These are phyloP conservation scores for Populus hybrid DNA, from an alignment of 441 rosid genomes.

Conservation along the genomic window DNA sequence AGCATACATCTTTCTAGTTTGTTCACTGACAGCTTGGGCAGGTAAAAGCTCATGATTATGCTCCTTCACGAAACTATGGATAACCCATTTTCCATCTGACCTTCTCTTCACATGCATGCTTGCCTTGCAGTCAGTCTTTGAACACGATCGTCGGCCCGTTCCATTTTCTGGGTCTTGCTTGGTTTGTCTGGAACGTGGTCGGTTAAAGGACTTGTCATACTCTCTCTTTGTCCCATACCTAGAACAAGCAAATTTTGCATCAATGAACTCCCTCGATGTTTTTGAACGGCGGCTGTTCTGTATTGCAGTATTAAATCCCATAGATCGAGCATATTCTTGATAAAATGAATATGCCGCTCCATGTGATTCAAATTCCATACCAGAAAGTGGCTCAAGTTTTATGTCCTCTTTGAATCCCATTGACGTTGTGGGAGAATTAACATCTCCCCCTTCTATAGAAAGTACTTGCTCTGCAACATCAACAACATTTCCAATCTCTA, in stretches of 20 bases:
- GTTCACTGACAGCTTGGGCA: conserved; percentile 90
- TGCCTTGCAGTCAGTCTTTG: conserved; percentile 89
- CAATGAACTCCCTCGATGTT: conserved; percentile 79
- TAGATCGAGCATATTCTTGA: conserved; percentile 79
- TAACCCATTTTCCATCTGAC: conserved; percentile 81
- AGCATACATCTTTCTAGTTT: conserved; percentile 83
- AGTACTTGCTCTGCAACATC: conserved; percentile 43
- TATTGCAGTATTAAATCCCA: conserved; percentile 83
- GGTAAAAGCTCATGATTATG: conserved; percentile 89
- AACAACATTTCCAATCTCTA: conserved; percentile 44
- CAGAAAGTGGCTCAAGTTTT: conserved; percentile 73
- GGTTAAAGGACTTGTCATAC: conserved; percentile 68
- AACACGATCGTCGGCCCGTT: conserved; percentile 68
- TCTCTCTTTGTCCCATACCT: conserved; percentile 85
- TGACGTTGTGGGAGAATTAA: conserved; percentile 36
- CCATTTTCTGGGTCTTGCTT: conserved; percentile 79
- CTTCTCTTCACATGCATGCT: conserved; percentile 94
- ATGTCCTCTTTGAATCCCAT: conserved; percentile 50
- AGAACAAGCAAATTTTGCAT: conserved; percentile 89
- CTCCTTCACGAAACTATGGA: conserved; percentile 80
- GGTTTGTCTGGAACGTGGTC: conserved; percentile 73
- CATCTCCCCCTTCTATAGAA: conserved; percentile 38
- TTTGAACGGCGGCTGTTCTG: conserved; percentile 88
- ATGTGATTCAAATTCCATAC: conserved; percentile 88
- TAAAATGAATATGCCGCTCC: conserved; percentile 80